Evolutionary conservation across 371 early-diverging fungal species (phyloP), one percentile per base, ranked within the genome.

Genomic region (Lichtheimia ramosa): DNA sequence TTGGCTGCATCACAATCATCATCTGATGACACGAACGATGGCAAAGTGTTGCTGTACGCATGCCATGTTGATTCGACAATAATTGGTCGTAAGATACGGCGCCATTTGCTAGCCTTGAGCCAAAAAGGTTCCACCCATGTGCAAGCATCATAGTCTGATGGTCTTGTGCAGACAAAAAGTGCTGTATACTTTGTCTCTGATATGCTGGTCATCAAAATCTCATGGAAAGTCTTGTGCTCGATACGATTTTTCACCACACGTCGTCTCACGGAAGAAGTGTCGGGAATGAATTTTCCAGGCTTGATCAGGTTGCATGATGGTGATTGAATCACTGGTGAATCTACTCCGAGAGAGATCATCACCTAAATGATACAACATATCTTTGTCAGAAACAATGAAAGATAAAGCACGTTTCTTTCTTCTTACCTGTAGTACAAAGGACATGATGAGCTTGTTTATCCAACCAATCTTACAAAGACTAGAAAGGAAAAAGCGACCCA

Each of bases 401-500:
- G 7, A 34, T 34, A 34, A 34, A 34, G 10, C 34, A 6, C 10
- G 2, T 34, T 34, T 34, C 34, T 10, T 34, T 34, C 10, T 34
- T 7, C 34, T 34, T 34, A 34, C 34, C 10, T 34, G 34, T 34
- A 34, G 34, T 2, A 34, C 34, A 34, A 34, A 34, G 6, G 34
- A 34, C 34, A 34, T 34, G 34, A 50, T 50, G 55, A 55, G 25
- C 6, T 8, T 13, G 23, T 50, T 21, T n/a, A 54, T 1, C 34
- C 34, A 34, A 8, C 34, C 34, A 34, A 34, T 34, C 2, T 34
- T 34, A 8, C 34, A 34, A 34, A 34, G 34, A 34, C 34, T 34
- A 34, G 34, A 3, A 16, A 15, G 43, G 49, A 51, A 34, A 69
- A 76, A 0, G 73, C 70, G 39, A 73, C 68, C 5, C 73, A 46